Conservation (phyloP, 495 filamentous ascomycete species). For the Aspergillus kassunensis region DNA sequence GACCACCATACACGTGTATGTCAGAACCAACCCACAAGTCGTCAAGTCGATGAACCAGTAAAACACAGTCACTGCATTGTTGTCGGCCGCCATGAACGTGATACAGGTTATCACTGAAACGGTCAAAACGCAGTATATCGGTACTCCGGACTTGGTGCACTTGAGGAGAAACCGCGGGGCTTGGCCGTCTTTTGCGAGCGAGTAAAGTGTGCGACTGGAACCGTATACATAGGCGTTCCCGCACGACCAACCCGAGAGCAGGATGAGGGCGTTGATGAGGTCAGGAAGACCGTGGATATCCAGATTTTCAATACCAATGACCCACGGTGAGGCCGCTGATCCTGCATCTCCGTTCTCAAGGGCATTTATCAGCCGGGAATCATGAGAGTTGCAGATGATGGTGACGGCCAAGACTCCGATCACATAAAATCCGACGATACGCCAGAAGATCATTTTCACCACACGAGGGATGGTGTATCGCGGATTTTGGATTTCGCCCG, state of each 20-base stretch:
- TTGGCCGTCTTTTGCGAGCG: constrained; percentile 63
- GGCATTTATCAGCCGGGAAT: constrained; percentile 52
- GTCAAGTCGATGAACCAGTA: constrained; percentile 54
- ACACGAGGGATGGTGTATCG: constrained; percentile 72
- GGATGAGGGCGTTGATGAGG: constrained; percentile 70
- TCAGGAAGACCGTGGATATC: constrained; percentile 59
- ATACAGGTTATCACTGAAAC: constrained; percentile 55
- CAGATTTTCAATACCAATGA: constrained; percentile 54
- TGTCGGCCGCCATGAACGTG: constrained; percentile 58
- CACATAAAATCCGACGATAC: constrained; percentile 77
- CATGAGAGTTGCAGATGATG: constrained; percentile 44
- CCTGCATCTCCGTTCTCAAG: constrained; percentile 40
- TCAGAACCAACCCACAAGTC: constrained; percentile 50
- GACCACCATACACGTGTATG: constrained; percentile 50
- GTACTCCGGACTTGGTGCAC: constrained; percentile 49
- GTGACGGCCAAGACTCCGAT: constrained; percentile 51
- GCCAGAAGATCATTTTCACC: constrained; percentile 75
- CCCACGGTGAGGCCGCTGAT: constrained; percentile 50
- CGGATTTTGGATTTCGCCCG: constrained; percentile 76
- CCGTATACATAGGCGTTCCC: constrained; percentile 77
- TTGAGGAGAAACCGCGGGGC: constrained; percentile 50
- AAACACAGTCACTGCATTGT: constrained; percentile 51
- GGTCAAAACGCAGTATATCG: constrained; percentile 53
- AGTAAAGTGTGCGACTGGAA: constrained; percentile 69
- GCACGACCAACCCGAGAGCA: constrained; percentile 62